Evolutionary conservation across 2,329 filamentous ascomycete genomes (phyloP), one percentile per base, ranked within the genome.

Genomic region (Diaporthe sp.): DNA sequence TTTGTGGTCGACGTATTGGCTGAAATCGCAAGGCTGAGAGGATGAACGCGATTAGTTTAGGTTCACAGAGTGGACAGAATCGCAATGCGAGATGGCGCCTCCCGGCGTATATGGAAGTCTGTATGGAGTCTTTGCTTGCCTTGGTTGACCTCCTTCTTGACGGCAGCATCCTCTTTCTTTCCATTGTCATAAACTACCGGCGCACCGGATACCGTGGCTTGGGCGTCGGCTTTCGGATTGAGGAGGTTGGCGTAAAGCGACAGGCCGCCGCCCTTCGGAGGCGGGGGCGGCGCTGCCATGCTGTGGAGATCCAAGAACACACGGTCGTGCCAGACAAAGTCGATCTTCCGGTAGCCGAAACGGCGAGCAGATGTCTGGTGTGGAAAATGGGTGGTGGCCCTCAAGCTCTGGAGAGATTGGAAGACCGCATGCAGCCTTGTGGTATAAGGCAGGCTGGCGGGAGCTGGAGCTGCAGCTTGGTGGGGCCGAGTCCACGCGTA

Each of bases 171-270:
- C 79, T 88, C 87, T 73, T 86, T 84, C 28, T 87, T 86, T 76
- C 86, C 83, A 80, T 92, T 85, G 77, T 91, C 91, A 84, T 95
- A 96, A 73, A 93, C 88, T 71, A 96, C 91, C 0, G 95, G 94
- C 2, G 91, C 93, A 80, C 93, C 91, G 22, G 94, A 95, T 79
- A 96, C 94, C n/a, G 93, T 94, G n/a, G 89, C 85, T 2, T 88
- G 80, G 49, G 85, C 79, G 75, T 85, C 83, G 77, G 84, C 80
- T 63, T 87, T 85, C 28, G 91, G 87, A 80, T 95, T 93, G 78
- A 97, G 91, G 58, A 98, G 90, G 83, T 97, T 94, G 73, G 94
- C 95, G 83, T 98, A 98, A 7, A 97, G 91, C 25, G 94, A 96
- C 79, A 95, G 87, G 75, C 89, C 85, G 75, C 86, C 84, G 74